Base-by-base conservation (phyloP, 306 rosid species). In the Begonia loranthoides region DNA sequence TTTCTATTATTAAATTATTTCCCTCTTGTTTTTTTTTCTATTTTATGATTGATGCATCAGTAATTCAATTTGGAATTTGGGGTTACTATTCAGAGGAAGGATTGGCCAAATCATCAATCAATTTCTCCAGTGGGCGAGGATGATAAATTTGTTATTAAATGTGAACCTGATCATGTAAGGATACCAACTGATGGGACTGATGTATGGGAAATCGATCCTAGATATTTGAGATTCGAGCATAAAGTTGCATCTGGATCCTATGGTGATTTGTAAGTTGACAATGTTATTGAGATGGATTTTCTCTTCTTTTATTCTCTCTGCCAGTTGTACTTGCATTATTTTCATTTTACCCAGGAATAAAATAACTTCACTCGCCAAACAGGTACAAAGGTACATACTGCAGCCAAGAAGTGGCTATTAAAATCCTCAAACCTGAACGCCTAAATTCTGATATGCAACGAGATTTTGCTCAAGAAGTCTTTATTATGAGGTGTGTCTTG, bases 151-250 rank as follows among this genome's bases (percentile, higher is more conserved):
- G 51, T 15, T 59, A 15, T 73, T 63, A 87, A 87, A 70, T 48
- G 61, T 54, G 89, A 83, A 62, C 56, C 77, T 53, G 77, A 73
- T 51, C 74, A 76, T 44, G 71, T 92, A 66, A 58, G 62, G 49
- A 87, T 92, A 61, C 99, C 99, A 44, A 72, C 75, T 36, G 99
- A 87, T 63, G 99, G 94, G 60, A 80, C 73, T 19, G 94, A 87
- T 69, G 99, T 92, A 67, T 92, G 96, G 96, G 99, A 92, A 70
- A 79, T 92, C 67, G 81, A 87, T 78, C 80, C 84, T 44, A 80
- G 64, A 51, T 87, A 76, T 70, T 70, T 92, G 77, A 73, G 62
- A 60, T 80, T 73, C 60, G 96, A 82, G 72, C 74, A 73, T 66
- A 77, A 80, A 78, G 76, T 87, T 66, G 96, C 93, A 57, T 80